Base-by-base conservation (phyloP, 805 yeast species). In the Metschnikowia sp. region DNA sequence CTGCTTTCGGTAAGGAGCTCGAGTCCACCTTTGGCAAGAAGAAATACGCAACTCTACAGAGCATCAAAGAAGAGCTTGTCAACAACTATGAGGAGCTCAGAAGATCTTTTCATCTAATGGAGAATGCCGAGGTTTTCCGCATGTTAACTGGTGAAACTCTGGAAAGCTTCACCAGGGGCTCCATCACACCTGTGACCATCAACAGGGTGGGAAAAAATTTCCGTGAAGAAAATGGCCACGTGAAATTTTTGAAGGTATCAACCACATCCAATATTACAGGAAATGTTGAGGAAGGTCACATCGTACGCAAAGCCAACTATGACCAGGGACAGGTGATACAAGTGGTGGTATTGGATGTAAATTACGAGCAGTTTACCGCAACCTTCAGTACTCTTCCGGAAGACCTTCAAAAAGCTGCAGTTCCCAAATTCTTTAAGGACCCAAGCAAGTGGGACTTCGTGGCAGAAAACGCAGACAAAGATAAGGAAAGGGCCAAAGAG, bases 1-100 rank as follows among this genome's bases (percentile, higher is more conserved):
- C 88, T 56, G 96, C 91, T 36, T 92, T 91, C 63, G 97, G 97
- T 9, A 86, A 85, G 57, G 96, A 92, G 68, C 75, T 94, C 57
- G 96, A 81, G 72, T 59, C 74, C 40, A 77, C 82, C 61, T 87
- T 82, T 59, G 83, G 85, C 44, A 84, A 83, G 68, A 82, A 79
- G 64, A 85, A 85, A 69, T 75, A 86, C 56, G 84, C 88, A 36
- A 88, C 96, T 2, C 74, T 89, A 51, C 91, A 86, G 57, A 82
- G 84, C 78, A 89, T 88, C 60, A 82, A 85, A 53, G 90, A 82
- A 54, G 99, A 94, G 68, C 77, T 94, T 53, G 88, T 88, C 56
- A 85, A 82, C 55, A 92, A 91, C 53, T 94, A 82, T 63, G 94
- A 83, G 58, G 99, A 94, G 69, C 75, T 87, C 56, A 80, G 99